A percentile compares a stretch with the other conserved stretches of the same genome.
phyloP scores from a whole-genome alignment of 176 grass and related monocot species.

The Cenchrus purpureus region DNA sequence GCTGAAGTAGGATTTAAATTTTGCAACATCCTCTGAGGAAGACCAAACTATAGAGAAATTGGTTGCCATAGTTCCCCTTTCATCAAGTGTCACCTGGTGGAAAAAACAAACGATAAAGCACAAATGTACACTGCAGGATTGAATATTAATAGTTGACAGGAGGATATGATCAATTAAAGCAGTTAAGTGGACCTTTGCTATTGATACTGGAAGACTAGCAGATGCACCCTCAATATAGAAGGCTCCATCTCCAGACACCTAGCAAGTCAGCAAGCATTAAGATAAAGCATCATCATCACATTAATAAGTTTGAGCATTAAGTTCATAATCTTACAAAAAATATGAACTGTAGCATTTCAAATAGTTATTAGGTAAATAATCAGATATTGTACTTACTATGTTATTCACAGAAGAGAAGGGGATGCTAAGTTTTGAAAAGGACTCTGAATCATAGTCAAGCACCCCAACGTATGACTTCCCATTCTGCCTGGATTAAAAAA shows the following conservation, averaged over 20 bases:
- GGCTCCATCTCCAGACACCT: conserved; percentile 63
- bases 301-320: conserved; percentile 30
- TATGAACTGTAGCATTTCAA: not conserved
- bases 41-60: conserved; percentile 90
- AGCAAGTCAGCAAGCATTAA: conserved; percentile 28
- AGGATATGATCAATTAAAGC: not conserved
- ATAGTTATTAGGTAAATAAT: conserved; percentile 12
- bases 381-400: conserved; percentile 61
- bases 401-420: conserved; percentile 77
- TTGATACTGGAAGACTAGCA: conserved; percentile 71
- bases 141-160: not conserved
- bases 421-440: conserved; percentile 66
- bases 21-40: conserved; percentile 66
- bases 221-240: conserved; percentile 90
- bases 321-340: not conserved
- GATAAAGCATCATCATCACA: conserved; percentile 16
- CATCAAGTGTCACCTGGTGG: conserved; percentile 74
- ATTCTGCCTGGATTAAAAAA: conserved; percentile 67
- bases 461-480: conserved; percentile 79
- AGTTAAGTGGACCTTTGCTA: conserved; percentile 74
- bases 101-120: conserved; percentile 36
- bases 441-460: conserved; percentile 54
- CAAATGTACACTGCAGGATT: conserved; percentile 8
- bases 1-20: conserved; percentile 75
- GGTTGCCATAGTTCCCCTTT: conserved; percentile 48